Percentiles rank a stretch among this genome's conserved stretches.
phyloP scores from a whole-genome alignment of 2,329 filamentous ascomycete species.

The Hymenoscyphus infarciens region DNA sequence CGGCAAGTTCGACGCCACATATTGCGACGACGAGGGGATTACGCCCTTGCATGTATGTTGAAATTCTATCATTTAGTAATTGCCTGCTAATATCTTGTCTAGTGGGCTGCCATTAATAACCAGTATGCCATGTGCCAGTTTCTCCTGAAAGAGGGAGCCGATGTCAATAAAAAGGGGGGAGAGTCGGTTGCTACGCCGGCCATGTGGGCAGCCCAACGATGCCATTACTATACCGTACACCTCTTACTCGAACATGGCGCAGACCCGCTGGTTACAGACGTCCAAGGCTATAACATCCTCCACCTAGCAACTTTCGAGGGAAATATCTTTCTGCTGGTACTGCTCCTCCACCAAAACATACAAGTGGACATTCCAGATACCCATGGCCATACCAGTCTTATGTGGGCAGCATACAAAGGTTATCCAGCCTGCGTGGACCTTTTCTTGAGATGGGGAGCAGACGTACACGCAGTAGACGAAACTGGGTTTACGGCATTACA shows the following conservation, averaged over 20 bases:
- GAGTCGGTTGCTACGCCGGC: slow-evolving; percentile 91
- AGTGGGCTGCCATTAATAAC: slow-evolving; percentile 99
- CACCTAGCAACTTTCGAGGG: slow-evolving; percentile 97
- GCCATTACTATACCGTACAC: slow-evolving; percentile 94
- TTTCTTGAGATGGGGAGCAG: slow-evolving; percentile 91
- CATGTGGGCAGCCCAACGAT: slow-evolving; percentile 95
- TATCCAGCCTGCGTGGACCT: slow-evolving; percentile 89
- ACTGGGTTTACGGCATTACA: slow-evolving; percentile 92
- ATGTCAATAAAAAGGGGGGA: slow-evolving; percentile 92
- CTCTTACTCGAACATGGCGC: slow-evolving; percentile 87
- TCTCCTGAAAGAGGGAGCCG: slow-evolving; percentile 71
- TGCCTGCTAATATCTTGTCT: slow-evolving; percentile 19
- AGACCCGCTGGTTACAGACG: slow-evolving; percentile 86
- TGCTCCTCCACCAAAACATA: slow-evolving; percentile 92
- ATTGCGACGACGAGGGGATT: slow-evolving; percentile 87
- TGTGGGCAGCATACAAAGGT: slow-evolving; percentile 99
- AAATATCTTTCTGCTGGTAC: slow-evolving; percentile 82
- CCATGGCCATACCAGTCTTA: slow-evolving; percentile 88
- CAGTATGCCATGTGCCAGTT: slow-evolving; percentile 97
- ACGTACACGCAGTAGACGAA: slow-evolving; percentile 85
- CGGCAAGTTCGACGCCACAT: slow-evolving; percentile 76
- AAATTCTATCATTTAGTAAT: background rate
- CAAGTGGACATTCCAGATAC: slow-evolving; percentile 87
- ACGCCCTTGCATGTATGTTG: slow-evolving; percentile 83
- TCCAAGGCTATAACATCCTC: slow-evolving; percentile 96